Percentiles rank a stretch among this genome's conserved stretches.
phyloP scores from a whole-genome alignment of 2,329 filamentous ascomycete species.

The Parastagonospora nodorum region DNA sequence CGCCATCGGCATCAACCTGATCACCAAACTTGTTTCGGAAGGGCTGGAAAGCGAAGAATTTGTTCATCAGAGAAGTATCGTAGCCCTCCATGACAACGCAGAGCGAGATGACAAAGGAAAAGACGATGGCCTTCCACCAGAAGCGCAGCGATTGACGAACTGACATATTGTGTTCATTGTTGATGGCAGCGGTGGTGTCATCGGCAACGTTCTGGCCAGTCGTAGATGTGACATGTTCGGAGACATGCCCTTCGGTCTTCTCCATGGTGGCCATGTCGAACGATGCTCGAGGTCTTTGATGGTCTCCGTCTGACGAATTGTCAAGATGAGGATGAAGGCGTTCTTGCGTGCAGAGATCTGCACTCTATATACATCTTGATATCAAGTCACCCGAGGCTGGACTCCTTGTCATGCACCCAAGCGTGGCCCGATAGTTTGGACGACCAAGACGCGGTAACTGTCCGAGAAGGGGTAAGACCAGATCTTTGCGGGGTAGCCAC shows the following conservation, averaged over 20 bases:
- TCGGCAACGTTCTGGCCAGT: constrained; percentile 13
- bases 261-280: constrained; percentile 13
- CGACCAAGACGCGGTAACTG: constrained; percentile 14
- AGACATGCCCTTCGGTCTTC: constrained; percentile 25
- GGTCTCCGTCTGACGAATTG: no score
- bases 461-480: constrained; percentile 15
- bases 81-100: constrained; percentile 90
- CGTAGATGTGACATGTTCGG: constrained; percentile 21
- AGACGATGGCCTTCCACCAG: constrained; percentile 82
- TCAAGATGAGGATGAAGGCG: not conserved
- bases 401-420: constrained; percentile 5
- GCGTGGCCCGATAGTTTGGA: constrained; percentile 15
- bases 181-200: constrained; percentile 37
- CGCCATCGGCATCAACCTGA: constrained; percentile 37
- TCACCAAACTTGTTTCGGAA: constrained; percentile 50
- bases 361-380: constrained; percentile 11
- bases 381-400: not conserved
- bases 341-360: constrained; percentile 1
- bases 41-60: constrained; percentile 64
- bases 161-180: constrained; percentile 52
- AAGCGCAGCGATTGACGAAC: constrained; percentile 74
- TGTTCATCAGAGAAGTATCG: constrained; percentile 77
- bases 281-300: not conserved
- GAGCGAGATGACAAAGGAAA: constrained; percentile 81
- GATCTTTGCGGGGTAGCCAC: constrained; percentile 26